Conservation (phyloP, 108 stramenopile species). For the Nitzschia putrida region DNA sequence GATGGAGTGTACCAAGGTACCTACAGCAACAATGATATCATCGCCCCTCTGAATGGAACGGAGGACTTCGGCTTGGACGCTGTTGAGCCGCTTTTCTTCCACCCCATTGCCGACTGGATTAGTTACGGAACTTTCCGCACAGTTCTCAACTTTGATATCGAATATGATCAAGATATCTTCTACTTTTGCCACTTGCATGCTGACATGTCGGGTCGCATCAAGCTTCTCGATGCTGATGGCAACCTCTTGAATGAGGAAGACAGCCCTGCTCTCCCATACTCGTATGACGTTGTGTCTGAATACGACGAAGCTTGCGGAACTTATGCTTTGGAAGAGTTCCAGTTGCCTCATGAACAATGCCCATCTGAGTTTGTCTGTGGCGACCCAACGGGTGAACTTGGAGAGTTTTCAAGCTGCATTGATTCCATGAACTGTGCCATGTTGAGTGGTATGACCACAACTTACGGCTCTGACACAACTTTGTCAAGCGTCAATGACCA, state of each 20-base stretch:
- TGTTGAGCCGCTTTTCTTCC: slow-evolving; percentile 84
- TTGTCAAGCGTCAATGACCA: neutral
- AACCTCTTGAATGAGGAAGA: slow-evolving; percentile 5
- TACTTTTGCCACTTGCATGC: slow-evolving; percentile 91
- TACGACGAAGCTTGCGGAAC: slow-evolving; percentile 22
- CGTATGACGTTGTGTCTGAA: slow-evolving; percentile 4
- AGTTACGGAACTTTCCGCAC: slow-evolving; percentile 59
- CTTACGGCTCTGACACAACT: slow-evolving; percentile 6
- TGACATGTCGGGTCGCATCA: slow-evolving; percentile 74
- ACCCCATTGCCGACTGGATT: slow-evolving; percentile 73
- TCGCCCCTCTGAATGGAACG: neutral
- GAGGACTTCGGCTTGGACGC: slow-evolving; percentile 83
- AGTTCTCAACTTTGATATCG: slow-evolving; percentile 56
- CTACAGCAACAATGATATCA: slow-evolving; percentile 42
- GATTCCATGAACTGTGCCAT: slow-evolving; percentile 82
- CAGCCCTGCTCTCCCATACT: slow-evolving; percentile 7
- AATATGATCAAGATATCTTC: slow-evolving; percentile 74
- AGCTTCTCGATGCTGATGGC: slow-evolving; percentile 44
- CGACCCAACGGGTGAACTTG: slow-evolving; percentile 1
- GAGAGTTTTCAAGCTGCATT: slow-evolving; percentile 53
- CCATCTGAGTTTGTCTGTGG: slow-evolving; percentile 58
- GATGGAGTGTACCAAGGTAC: slow-evolving; percentile 59
- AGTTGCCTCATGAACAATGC: slow-evolving; percentile 56
- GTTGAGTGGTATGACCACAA: slow-evolving; percentile 67
- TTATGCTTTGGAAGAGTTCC: slow-evolving; percentile 35